Conservation (phyloP, 2,329 filamentous ascomycete genomes). For the Phoma sp. region DNA sequence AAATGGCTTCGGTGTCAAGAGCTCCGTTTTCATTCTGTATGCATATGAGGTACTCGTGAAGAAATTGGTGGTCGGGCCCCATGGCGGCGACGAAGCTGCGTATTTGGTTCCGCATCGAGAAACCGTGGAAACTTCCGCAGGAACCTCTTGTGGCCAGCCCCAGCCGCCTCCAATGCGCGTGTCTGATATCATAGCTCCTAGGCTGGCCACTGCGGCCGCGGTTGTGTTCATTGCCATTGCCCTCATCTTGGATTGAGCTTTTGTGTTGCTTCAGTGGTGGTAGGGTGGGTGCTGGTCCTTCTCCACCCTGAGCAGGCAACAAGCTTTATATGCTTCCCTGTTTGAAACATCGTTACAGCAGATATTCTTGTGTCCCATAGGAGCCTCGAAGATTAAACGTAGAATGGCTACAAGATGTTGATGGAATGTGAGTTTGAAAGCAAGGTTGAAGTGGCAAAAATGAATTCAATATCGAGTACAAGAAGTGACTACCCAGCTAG, state of each 20-base stretch:
- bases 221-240: constrained; percentile 8
- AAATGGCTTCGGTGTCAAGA: constrained; percentile 15
- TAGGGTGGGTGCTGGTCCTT: background rate
- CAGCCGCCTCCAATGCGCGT: no score
- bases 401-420: background rate
- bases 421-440: constrained; percentile 15
- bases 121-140: constrained; percentile 8
- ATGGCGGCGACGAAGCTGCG: constrained; percentile 7
- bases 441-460: constrained; percentile 8
- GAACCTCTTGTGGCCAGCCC: background rate
- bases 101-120: constrained; percentile 11
- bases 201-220: constrained; percentile 1
- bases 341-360: background rate
- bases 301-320: background rate
- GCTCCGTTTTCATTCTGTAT: constrained; percentile 11
- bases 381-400: background rate
- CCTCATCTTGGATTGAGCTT: constrained; percentile 1
- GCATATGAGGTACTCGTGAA: constrained; percentile 16
- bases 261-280: background rate
- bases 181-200: background rate
- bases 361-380: background rate
- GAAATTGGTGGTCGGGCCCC: constrained; percentile 11
- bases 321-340: background rate
- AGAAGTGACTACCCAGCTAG: constrained; percentile 1
- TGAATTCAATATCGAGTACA: background rate